Evolutionary conservation across 768 basidiomycete species (phyloP).

Genomic region (Podaxis sp.): DNA sequence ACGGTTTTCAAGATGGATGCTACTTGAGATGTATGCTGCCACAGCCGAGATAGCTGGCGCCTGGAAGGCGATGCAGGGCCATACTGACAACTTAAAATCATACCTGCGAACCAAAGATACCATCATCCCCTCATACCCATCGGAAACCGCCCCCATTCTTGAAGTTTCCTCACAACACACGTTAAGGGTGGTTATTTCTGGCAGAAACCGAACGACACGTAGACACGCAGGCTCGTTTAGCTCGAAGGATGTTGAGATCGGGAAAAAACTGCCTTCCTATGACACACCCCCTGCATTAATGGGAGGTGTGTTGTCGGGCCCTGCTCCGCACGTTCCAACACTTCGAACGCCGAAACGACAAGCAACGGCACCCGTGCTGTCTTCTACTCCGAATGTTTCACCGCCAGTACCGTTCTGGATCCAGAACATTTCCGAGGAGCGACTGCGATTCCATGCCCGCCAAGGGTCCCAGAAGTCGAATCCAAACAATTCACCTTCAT

Average conservation of each 20-base stretch:
- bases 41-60: constrained; percentile 84
- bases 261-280: constrained; percentile 74
- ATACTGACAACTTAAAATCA: constrained; percentile 68
- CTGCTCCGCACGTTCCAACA: constrained; percentile 35
- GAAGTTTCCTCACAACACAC: constrained; percentile 21
- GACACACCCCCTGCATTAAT: constrained; percentile 40
- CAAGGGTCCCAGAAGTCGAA: constrained; percentile 42
- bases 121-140: constrained; percentile 22
- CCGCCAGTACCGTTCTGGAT: neutral
- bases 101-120: constrained; percentile 43
- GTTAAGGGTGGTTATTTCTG: constrained; percentile 5
- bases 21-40: constrained; percentile 87
- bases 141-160: constrained; percentile 20
- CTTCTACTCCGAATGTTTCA: constrained; percentile 17
- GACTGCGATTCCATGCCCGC: constrained; percentile 31
- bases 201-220: constrained; percentile 57
- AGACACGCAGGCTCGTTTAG: constrained; percentile 97
- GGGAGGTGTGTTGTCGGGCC: constrained; percentile 35
- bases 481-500: constrained; percentile 32
- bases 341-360: constrained; percentile 54
- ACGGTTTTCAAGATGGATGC: constrained; percentile 84
- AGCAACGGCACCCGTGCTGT: constrained; percentile 35
- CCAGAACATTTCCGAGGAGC: constrained; percentile 11
- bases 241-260: constrained; percentile 86
- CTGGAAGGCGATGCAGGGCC: constrained; percentile 77